phyloP scores from a whole-genome alignment of 2,329 filamentous ascomycete genomes.

The Apiospora arundinis region DNA sequence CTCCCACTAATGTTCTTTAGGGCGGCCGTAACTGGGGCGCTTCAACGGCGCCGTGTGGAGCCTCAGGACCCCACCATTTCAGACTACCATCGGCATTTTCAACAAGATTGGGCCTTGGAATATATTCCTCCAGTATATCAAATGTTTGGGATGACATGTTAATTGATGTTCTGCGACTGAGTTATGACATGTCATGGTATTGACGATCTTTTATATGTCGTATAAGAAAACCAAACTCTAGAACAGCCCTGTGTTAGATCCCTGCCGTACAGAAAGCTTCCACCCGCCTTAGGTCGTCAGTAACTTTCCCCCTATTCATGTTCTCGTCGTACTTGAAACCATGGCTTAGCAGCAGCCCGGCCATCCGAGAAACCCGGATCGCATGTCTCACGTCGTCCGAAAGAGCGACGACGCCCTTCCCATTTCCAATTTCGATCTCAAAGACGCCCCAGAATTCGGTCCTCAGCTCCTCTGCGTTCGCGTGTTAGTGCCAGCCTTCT shows the following conservation, averaged over 20 bases:
- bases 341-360: background rate
- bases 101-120: background rate
- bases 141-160: background rate
- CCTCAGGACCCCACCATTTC: background rate
- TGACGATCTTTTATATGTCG: background rate
- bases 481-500: background rate
- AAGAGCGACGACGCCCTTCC: background rate
- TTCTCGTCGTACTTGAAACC: background rate
- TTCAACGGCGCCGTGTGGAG: constrained; percentile 9
- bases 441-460: background rate
- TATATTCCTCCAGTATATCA: too few species aligned
- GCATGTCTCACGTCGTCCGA: background rate
- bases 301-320: background rate
- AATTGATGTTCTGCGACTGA: background rate
- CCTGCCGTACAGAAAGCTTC: background rate
- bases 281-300: background rate
- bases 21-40: background rate
- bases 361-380: background rate
- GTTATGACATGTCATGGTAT: background rate
- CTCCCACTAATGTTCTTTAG: background rate
- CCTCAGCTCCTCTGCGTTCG: background rate
- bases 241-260: background rate
- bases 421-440: background rate
- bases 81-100: background rate
- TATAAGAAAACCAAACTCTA: background rate